Conservation (phyloP, 192 early-diverging fungal species). For the Coemansia sp. region DNA sequence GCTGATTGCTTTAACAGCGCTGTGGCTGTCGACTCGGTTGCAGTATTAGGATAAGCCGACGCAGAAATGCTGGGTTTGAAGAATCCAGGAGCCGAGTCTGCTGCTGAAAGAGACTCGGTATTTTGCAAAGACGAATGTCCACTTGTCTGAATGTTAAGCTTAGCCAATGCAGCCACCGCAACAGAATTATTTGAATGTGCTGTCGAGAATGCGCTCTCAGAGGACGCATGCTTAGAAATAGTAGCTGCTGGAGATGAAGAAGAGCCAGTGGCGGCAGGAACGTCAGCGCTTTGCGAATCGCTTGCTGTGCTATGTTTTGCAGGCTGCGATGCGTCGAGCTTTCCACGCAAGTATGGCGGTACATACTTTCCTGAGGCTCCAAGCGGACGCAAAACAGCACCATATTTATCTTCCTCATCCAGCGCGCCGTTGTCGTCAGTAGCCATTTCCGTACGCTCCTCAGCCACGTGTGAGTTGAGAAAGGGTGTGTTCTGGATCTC, state of each 20-base stretch:
- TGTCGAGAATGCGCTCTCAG: background rate
- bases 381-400: slow-evolving; percentile 71
- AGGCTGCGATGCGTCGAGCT: slow-evolving; percentile 17
- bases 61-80: background rate
- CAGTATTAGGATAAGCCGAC: slow-evolving; percentile 11
- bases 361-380: slow-evolving; percentile 78
- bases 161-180: slow-evolving; percentile 41
- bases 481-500: slow-evolving; percentile 82
- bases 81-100: slow-evolving; percentile 1
- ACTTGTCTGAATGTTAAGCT: slow-evolving; percentile 53
- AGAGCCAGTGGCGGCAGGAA: background rate
- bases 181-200: slow-evolving; percentile 23
- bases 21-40: slow-evolving; percentile 36
- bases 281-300: background rate
- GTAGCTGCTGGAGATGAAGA: background rate
- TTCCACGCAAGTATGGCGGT: slow-evolving; percentile 75
- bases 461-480: slow-evolving; percentile 83
- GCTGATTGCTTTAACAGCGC: slow-evolving; percentile 30
- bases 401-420: slow-evolving; percentile 92
- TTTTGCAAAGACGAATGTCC: slow-evolving; percentile 22
- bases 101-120: background rate
- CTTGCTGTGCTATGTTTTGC: background rate
- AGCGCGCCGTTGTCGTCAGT: slow-evolving; percentile 60
- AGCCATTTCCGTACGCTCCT: slow-evolving; percentile 76
- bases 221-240: background rate